Evolutionary conservation across 306 rosid species (phyloP).

Genomic region (Prunus fruticosa): DNA sequence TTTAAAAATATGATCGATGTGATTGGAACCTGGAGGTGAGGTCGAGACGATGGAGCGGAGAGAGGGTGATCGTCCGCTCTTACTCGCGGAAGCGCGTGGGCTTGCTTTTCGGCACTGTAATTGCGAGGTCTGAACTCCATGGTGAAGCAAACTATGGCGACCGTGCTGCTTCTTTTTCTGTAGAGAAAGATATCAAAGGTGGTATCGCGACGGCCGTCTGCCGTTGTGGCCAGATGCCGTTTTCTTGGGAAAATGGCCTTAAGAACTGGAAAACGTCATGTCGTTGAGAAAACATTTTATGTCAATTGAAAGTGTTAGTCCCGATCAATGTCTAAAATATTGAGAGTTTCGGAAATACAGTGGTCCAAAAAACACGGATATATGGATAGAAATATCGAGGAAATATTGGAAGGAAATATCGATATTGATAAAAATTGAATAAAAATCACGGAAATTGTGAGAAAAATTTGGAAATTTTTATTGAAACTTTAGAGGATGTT

Average conservation of each 20-base stretch:
- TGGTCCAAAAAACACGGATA: no score
- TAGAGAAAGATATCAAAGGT: neutral
- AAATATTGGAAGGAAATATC: no score
- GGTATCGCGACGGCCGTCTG: neutral
- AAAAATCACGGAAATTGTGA: no score
- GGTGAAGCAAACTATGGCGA: conserved; percentile 12
- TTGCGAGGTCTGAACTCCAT: conserved; percentile 87
- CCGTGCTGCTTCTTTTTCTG: neutral
- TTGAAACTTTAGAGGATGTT: no score
- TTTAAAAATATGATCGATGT: neutral
- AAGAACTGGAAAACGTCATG: neutral
- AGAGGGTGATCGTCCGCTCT: conserved; percentile 62
- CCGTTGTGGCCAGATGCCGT: neutral
- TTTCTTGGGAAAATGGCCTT: neutral
- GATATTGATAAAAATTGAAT: no score
- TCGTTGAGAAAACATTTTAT: neutral
- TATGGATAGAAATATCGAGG: no score
- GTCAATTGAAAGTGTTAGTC: no score
- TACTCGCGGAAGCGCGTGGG: conserved; percentile 60
- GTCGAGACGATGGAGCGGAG: conserved; percentile 27
- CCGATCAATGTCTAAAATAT: no score
- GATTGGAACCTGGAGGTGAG: conserved; percentile 46
- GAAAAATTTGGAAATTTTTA: no score
- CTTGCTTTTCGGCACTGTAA: conserved; percentile 50
- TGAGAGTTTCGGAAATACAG: no score